These are phyloP conservation scores for Anthracocystis walkeri DNA, from an alignment of 1,284 basidiomycete species.

Conservation along the genomic window DNA sequence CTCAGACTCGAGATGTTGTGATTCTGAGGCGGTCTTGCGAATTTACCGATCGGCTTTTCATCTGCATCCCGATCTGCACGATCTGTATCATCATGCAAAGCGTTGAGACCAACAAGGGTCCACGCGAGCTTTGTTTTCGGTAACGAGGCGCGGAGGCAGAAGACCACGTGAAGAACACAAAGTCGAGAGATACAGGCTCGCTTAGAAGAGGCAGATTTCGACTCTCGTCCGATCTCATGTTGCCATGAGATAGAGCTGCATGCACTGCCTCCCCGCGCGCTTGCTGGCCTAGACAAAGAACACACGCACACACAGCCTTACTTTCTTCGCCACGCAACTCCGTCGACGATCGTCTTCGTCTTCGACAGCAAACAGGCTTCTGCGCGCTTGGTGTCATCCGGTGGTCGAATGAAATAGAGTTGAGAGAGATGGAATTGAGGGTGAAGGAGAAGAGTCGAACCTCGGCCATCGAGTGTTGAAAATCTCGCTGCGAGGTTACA, in stretches of 20 bases:
- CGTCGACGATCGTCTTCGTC: too few relatives aligned
- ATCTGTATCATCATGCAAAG: background rate
- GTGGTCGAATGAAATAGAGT: background rate
- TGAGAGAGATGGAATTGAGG: too few relatives aligned
- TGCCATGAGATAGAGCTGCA: too few relatives aligned
- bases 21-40: slow-evolving; percentile 19
- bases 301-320: too few relatives aligned
- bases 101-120: slow-evolving; percentile 19
- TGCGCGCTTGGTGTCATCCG: background rate
- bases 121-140: background rate
- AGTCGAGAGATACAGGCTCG: background rate
- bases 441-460: too few relatives aligned
- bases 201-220: background rate
- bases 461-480: too few relatives aligned
- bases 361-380: background rate
- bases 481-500: too few relatives aligned
- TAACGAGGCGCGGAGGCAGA: background rate
- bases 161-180: slow-evolving; percentile 11
- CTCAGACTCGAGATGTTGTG: slow-evolving; percentile 17
- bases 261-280: too few relatives aligned
- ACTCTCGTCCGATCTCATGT: too few relatives aligned
- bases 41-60: slow-evolving; percentile 3
- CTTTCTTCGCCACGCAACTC: too few relatives aligned
- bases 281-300: too few relatives aligned
- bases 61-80: background rate